These are phyloP conservation scores for Mortierella claussenii DNA, from an alignment of 192 early-diverging fungal species.

Conservation along the genomic window DNA sequence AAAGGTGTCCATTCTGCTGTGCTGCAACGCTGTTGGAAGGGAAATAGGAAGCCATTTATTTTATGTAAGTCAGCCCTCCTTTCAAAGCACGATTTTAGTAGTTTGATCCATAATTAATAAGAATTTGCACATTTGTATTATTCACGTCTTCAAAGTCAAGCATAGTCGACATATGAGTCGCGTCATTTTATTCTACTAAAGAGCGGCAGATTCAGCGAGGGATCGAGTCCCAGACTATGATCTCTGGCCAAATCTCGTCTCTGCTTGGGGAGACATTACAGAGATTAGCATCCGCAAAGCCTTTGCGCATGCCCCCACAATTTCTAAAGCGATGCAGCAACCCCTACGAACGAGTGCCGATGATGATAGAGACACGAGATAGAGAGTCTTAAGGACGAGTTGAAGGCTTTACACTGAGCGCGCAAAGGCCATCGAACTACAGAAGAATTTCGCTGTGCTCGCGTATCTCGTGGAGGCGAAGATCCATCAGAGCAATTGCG, in stretches of 20 bases:
- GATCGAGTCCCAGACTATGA: neutral
- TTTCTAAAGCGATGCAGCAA: constrained; percentile 1
- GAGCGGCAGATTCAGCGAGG: too few species aligned
- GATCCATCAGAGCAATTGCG: too few species aligned
- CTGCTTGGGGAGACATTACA: neutral
- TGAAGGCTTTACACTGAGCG: neutral
- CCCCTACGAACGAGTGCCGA: neutral
- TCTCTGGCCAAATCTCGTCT: neutral
- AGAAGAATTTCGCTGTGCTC: neutral
- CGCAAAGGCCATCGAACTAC: neutral
- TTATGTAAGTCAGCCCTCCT: too few species aligned
- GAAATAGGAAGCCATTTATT: too few species aligned
- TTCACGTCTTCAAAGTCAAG: constrained; percentile 9
- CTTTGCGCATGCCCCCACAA: neutral
- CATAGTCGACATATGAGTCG: too few species aligned
- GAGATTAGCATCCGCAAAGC: neutral
- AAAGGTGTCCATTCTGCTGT: too few species aligned
- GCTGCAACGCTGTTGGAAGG: too few species aligned
- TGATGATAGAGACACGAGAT: constrained; percentile 4
- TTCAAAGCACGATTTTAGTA: too few species aligned
- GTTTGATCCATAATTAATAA: too few species aligned
- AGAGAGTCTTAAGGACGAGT: neutral
- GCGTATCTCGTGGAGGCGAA: neutral
- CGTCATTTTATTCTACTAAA: too few species aligned
- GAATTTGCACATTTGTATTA: too few species aligned